phyloP scores from a whole-genome alignment of 78 protist species.

The Cavenderia fasciculata region DNA sequence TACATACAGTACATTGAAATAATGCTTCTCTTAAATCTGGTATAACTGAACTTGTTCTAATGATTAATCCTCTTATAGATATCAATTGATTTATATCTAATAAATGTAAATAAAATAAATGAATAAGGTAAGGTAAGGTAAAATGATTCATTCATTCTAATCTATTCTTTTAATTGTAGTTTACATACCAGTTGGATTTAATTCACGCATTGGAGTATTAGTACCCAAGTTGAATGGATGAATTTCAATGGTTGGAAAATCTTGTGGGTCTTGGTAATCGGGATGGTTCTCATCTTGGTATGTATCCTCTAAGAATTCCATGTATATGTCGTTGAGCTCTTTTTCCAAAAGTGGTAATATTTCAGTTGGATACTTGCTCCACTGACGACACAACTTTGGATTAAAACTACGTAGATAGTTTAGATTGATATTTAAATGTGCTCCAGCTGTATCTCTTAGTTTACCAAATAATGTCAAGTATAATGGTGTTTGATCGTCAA shows the following conservation, averaged over 20 bases:
- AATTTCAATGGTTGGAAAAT: slow-evolving; percentile 1
- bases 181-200: slow-evolving; percentile 83
- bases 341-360: slow-evolving; percentile 46
- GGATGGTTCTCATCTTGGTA: background rate
- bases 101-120: background rate
- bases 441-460: background rate
- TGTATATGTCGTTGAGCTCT: slow-evolving; percentile 30
- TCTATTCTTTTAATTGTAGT: background rate
- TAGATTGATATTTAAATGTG: slow-evolving; percentile 39
- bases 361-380: slow-evolving; percentile 52
- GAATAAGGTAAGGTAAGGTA: background rate
- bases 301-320: background rate
- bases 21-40: slow-evolving; percentile 91
- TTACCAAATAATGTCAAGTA: slow-evolving; percentile 7
- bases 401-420: slow-evolving; percentile 16
- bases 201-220: slow-evolving; percentile 83
- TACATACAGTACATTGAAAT: slow-evolving; percentile 86
- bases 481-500: background rate
- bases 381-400: background rate
- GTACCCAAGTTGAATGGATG: slow-evolving; percentile 81
- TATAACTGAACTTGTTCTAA: slow-evolving; percentile 82
- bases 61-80: slow-evolving; percentile 95
- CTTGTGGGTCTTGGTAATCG: background rate
- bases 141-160: background rate
- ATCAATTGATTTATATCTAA: slow-evolving; percentile 94